These are phyloP conservation scores for Fusarium cyanostomum DNA, from an alignment of 2,329 filamentous ascomycete species.

Conservation along the genomic window DNA sequence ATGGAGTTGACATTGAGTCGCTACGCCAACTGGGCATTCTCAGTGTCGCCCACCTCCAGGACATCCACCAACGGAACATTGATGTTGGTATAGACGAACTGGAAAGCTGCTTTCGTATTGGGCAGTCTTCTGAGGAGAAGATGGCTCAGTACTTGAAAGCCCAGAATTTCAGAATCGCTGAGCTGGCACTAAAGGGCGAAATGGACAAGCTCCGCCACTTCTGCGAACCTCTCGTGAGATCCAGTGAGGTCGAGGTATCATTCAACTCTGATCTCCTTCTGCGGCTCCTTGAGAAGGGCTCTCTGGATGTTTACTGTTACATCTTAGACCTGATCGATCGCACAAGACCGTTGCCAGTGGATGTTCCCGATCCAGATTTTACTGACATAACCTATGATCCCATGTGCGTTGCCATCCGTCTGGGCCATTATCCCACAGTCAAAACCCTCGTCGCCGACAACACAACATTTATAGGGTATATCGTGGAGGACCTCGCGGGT, in stretches of 20 bases:
- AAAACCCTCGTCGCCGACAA: conserved; percentile 25
- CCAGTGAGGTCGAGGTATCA: conserved; percentile 40
- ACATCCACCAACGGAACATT: conserved; percentile 42
- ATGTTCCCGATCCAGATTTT: conserved; percentile 21
- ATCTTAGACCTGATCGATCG: conserved; percentile 42
- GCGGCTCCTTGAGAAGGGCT: conserved; percentile 38
- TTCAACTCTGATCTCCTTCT: conserved; percentile 37
- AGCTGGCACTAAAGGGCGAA: conserved; percentile 39
- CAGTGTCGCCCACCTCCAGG: conserved; percentile 38
- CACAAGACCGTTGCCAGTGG: conserved; percentile 21
- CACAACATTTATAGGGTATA: conserved; percentile 38
- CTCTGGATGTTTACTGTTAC: conserved; percentile 42
- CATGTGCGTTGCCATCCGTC: conserved; percentile 43
- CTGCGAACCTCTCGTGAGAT: conserved; percentile 43
- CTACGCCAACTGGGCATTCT: conserved; percentile 30
- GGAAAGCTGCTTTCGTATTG: conserved; percentile 42
- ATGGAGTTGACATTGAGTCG: conserved; percentile 39
- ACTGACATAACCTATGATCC: conserved; percentile 44
- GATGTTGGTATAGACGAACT: conserved; percentile 42
- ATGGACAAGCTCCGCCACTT: conserved; percentile 38
- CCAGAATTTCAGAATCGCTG: conserved; percentile 34
- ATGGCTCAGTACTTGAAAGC: conserved; percentile 26
- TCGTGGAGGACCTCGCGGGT: conserved; percentile 11
- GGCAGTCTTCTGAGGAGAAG: conserved; percentile 33
- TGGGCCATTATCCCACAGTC: conserved; percentile 36